Base-by-base conservation (phyloP, 192 early-diverging fungal species). In the Backusella circina region DNA sequence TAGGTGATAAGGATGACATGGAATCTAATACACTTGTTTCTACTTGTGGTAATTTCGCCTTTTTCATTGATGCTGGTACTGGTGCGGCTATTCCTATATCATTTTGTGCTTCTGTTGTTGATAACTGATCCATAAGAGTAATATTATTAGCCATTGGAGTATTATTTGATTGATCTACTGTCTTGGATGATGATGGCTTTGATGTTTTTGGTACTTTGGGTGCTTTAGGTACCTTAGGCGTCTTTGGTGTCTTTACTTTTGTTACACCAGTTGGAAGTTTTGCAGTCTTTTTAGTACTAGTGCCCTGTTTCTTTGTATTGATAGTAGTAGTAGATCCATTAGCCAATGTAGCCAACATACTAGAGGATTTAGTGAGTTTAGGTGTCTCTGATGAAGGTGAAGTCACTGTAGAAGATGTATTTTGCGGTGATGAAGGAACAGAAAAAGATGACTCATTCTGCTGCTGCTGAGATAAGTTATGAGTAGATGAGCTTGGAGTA, bases 311-410 rank as follows among this genome's bases (percentile, higher is more conserved):
- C n/a, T 33, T 68, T 37, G 67, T 9, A 13, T 8, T 68, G 0
- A n/a, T 21, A 21, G 33, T 23, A 23, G 33, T 1, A 38, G n/a
- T 23, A 26, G 33, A 21, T 2, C 67, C 67, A 38, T 36, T 36
- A 36, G 67, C 67, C 12, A 68, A 68, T 21, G 67, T 33, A 36
- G 36, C 67, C 23, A 68, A 21, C 67, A 68, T 68, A 68, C 67
- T 68, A 5, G 54, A 61, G 9, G 54, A 61, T 61, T 61, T 61
- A 12, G 54, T 28, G 26, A 28, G 12, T 61, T 61, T 61, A 10
- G 54, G 23, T 61, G 54, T 61, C 4, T 61, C 54, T 61, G 54
- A 61, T 28, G 54, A 61, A 13, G 54, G 54, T 12, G 54, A 61
- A 28, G 54, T 61, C 2, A 61, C 54, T 1, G 54, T 28, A 28